Evolutionary conservation across 2,329 filamentous ascomycete genomes (phyloP).

Genomic region (Talaromyces sp.): DNA sequence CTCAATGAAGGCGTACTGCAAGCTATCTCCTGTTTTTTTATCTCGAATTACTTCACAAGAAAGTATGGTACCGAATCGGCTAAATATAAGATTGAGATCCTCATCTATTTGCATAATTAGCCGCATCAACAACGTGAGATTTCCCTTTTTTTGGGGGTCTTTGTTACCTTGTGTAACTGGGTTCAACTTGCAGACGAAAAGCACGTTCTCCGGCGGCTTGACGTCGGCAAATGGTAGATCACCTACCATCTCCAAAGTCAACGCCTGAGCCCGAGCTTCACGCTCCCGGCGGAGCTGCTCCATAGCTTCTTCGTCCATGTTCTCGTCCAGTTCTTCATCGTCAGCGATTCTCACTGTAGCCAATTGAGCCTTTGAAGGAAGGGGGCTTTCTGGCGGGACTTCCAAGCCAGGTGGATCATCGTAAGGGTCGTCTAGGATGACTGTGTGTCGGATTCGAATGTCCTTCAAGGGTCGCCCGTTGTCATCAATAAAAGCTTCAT

Average conservation of each 20-base stretch:
- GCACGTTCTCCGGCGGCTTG: conserved; percentile 91
- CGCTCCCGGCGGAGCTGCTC: conserved; percentile 80
- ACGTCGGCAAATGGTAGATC: conserved; percentile 97
- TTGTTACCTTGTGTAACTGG: conserved; percentile 72
- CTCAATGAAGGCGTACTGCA: conserved; percentile 98
- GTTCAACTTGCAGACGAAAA: conserved; percentile 98
- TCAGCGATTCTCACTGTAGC: conserved; percentile 89
- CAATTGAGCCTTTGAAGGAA: conserved; percentile 78
- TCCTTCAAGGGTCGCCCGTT: conserved; percentile 85
- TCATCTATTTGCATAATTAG: conserved; percentile 56
- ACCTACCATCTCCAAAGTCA: conserved; percentile 96
- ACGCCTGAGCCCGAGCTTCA: conserved; percentile 86
- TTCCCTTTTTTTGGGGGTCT: not conserved
- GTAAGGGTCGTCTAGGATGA: conserved; percentile 87
- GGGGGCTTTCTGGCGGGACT: conserved; percentile 73
- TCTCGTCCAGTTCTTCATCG: conserved; percentile 74
- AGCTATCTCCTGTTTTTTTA: conserved; percentile 85
- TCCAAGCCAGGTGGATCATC: conserved; percentile 73
- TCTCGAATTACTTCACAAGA: conserved; percentile 96
- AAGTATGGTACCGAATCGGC: conserved; percentile 89
- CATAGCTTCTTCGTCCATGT: conserved; percentile 73
- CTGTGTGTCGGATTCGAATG: conserved; percentile 89
- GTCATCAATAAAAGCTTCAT: conserved; percentile 80
- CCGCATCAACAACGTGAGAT: not conserved
- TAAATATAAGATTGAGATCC: conserved; percentile 93